A percentile compares a stretch with the other conserved stretches of the same genome.
phyloP scores from a whole-genome alignment of 345 rosid species.

The Hibiscus mutabilis region DNA sequence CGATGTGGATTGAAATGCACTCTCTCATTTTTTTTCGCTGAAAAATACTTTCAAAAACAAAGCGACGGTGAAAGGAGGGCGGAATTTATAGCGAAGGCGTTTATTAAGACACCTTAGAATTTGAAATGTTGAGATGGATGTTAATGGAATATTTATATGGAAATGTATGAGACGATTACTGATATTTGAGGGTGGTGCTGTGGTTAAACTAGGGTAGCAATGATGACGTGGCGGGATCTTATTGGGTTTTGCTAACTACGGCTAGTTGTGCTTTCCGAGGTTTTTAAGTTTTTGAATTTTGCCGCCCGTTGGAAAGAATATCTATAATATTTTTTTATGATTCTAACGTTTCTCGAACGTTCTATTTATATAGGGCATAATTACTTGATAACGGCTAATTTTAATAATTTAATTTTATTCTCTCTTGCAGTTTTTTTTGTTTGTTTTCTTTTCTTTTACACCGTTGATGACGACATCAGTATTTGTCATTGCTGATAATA shows the following conservation, averaged over 20 bases:
- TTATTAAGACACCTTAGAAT: conserved; percentile 56
- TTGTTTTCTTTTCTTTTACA: too few species aligned
- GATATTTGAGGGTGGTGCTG: neutral
- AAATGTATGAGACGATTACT: neutral
- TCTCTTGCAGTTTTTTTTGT: too few species aligned
- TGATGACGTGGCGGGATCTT: conserved; percentile 17
- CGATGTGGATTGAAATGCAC: conserved; percentile 72
- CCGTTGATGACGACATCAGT: too few species aligned
- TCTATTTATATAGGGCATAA: too few species aligned
- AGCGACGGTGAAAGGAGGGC: neutral
- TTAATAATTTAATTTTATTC: too few species aligned
- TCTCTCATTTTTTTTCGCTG: conserved; percentile 46
- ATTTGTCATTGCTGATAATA: too few species aligned
- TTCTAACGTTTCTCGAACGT: too few species aligned
- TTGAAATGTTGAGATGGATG: neutral
- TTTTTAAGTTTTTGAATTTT: conserved; percentile 28
- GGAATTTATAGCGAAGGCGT: conserved; percentile 25
- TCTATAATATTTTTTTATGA: too few species aligned
- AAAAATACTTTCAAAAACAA: neutral
- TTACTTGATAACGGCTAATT: too few species aligned
- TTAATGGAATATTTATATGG: conserved; percentile 15
- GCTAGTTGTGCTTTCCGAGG: neutral
- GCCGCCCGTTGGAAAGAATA: conserved; percentile 19
- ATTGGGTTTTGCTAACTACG: conserved; percentile 20
- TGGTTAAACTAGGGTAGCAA: conserved; percentile 5